Conservation (phyloP, 2,329 filamentous ascomycete species). For the Penicillium sp. region DNA sequence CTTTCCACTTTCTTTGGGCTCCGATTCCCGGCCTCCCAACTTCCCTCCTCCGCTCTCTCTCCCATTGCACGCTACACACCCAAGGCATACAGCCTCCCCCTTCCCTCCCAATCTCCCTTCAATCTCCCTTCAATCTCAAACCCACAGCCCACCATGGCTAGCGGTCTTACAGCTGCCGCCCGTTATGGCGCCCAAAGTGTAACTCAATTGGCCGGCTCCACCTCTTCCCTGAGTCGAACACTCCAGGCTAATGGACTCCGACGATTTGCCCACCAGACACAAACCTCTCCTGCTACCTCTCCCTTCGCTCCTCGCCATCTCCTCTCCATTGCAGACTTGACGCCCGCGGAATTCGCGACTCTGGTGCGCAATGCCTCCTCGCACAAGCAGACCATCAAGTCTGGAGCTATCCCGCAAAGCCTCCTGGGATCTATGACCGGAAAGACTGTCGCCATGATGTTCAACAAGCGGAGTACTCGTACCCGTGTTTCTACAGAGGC, state of each 20-base stretch:
- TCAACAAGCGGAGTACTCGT: slow-evolving; percentile 92
- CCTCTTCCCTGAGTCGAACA: slow-evolving; percentile 34
- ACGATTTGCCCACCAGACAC: slow-evolving; percentile 43
- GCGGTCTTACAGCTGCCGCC: slow-evolving; percentile 37
- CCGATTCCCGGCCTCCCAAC: slow-evolving; percentile 9
- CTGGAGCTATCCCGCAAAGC: slow-evolving; percentile 63
- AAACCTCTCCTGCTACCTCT: slow-evolving; percentile 54
- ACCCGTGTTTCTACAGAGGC: slow-evolving; percentile 94
- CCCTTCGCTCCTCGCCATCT: slow-evolving; percentile 78
- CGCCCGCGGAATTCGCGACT: slow-evolving; percentile 75
- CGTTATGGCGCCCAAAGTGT: slow-evolving; percentile 37
- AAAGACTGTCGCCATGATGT: slow-evolving; percentile 91
- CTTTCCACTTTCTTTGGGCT: slow-evolving; percentile 17
- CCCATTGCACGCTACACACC: slow-evolving; percentile 21
- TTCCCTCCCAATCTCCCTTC: slow-evolving; percentile 11
- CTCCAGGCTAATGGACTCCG: slow-evolving; percentile 40
- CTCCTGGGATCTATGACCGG: slow-evolving; percentile 70
- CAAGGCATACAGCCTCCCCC: neutral
- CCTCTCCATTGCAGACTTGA: slow-evolving; percentile 87
- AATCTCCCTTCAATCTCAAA: slow-evolving; percentile 8
- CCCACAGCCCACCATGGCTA: slow-evolving; percentile 34
- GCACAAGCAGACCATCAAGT: slow-evolving; percentile 79
- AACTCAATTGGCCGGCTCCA: slow-evolving; percentile 37
- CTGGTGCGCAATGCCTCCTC: slow-evolving; percentile 81
- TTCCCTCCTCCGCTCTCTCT: neutral